Percentiles rank a stretch among this genome's conserved stretches.
These are phyloP conservation scores for Venturia effusa DNA, from an alignment of 2,329 filamentous ascomycete genomes.

Conservation along the genomic window DNA sequence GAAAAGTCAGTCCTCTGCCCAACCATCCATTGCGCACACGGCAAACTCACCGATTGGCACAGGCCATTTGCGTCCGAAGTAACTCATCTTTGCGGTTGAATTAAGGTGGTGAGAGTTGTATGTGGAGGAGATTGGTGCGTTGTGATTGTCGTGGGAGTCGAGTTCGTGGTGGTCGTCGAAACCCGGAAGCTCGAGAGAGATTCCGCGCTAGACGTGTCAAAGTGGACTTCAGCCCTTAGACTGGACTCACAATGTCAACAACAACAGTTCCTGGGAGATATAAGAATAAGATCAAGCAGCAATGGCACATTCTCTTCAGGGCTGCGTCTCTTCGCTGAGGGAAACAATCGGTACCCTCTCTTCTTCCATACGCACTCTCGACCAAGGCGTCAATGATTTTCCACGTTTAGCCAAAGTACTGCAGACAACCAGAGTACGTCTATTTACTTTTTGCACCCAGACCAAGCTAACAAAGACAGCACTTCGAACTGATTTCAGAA, in stretches of 20 bases:
- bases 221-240: neutral
- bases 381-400: conserved; percentile 52
- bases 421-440: conserved; percentile 48
- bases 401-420: conserved; percentile 52
- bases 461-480: conserved; percentile 36
- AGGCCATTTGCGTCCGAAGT: conserved; percentile 43
- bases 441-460: neutral
- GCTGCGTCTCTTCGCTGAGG: conserved; percentile 49
- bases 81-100: conserved; percentile 23
- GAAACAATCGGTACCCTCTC: conserved; percentile 51
- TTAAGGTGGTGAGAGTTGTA: neutral
- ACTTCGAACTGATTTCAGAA: conserved; percentile 88
- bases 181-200: neutral
- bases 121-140: neutral
- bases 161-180: neutral
- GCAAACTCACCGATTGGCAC: conserved; percentile 34
- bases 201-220: neutral
- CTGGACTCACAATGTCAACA: neutral
- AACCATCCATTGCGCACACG: neutral
- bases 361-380: conserved; percentile 52
- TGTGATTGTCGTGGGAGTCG: neutral
- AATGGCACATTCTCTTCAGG: conserved; percentile 38
- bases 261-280: neutral
- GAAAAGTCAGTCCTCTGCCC: conserved; percentile 13
- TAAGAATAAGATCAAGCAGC: neutral